Conservation (phyloP, 805 yeast genomes). For the Cyberlindnera subsufficiens region DNA sequence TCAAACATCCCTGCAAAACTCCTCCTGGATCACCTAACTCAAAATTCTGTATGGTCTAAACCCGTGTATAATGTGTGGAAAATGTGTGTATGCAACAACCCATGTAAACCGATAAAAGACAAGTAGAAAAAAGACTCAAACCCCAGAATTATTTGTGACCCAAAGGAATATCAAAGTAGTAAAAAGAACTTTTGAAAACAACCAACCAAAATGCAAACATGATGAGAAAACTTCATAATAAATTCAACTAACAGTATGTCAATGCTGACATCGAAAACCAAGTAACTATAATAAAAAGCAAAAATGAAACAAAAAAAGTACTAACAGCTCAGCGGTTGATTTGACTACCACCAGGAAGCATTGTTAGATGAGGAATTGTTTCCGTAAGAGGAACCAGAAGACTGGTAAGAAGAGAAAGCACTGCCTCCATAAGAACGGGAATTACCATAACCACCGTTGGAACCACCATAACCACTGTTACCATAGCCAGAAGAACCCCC, state of each 20-base stretch:
- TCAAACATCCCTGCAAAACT: slow-evolving; percentile 1
- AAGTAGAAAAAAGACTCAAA: not conserved
- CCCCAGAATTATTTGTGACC: not conserved
- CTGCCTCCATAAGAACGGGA: slow-evolving; percentile 10
- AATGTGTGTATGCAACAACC: not conserved
- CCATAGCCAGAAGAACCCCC: slow-evolving; percentile 11
- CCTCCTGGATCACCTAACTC: not conserved
- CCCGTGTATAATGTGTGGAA: not conserved
- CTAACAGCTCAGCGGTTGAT: not conserved
- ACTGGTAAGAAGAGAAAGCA: slow-evolving; percentile 13
- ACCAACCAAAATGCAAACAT: slow-evolving; percentile 2
- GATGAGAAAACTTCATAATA: slow-evolving; percentile 1
- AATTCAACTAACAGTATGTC: not conserved
- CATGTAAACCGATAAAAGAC: not conserved
- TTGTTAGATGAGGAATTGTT: slow-evolving; percentile 3
- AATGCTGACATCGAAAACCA: slow-evolving; percentile 1
- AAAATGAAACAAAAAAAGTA: not conserved
- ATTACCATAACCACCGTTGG: slow-evolving; percentile 11
- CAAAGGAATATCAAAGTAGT: not conserved
- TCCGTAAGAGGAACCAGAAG: slow-evolving; percentile 13
- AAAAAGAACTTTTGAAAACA: slow-evolving; percentile 1
- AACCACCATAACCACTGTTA: slow-evolving; percentile 9
- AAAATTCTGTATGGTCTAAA: not conserved
- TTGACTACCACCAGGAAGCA: slow-evolving; percentile 5
- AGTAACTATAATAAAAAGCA: not conserved